A percentile compares a stretch with the other conserved stretches of the same genome.
These are phyloP conservation scores for Trichoderma gracile DNA, from an alignment of 2,329 filamentous ascomycete genomes.

Conservation along the genomic window DNA sequence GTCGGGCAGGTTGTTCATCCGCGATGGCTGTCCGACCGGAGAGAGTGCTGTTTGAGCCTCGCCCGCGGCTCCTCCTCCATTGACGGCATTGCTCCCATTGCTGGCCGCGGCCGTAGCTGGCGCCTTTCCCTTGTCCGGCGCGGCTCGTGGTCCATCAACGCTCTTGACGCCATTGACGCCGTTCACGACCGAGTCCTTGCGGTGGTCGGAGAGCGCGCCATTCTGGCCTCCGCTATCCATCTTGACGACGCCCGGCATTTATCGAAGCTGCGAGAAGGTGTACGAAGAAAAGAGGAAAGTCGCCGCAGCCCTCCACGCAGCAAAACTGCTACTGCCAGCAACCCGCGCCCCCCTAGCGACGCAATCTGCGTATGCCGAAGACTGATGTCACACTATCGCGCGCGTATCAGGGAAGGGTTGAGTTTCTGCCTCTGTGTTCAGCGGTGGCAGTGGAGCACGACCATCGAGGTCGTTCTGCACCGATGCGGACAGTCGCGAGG, in stretches of 20 bases:
- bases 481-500: conserved; percentile 27
- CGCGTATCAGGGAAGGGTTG: conserved; percentile 29
- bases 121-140: conserved; percentile 40
- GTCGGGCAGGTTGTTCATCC: conserved; percentile 60
- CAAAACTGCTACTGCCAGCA: conserved; percentile 17
- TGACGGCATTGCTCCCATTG: conserved; percentile 31
- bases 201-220: conserved; percentile 57
- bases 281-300: background rate
- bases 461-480: conserved; percentile 30
- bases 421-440: conserved; percentile 26
- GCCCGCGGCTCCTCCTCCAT: conserved; percentile 35
- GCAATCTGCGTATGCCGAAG: conserved; percentile 25
- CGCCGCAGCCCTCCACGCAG: conserved; percentile 26
- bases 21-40: conserved; percentile 33
- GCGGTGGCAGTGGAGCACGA: conserved; percentile 30
- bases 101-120: conserved; percentile 25
- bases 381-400: conserved; percentile 25
- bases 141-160: conserved; percentile 31
- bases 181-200: conserved; percentile 50
- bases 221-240: conserved; percentile 58
- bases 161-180: conserved; percentile 45
- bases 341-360: conserved; percentile 26
- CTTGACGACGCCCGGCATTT: conserved; percentile 55
- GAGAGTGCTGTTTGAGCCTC: conserved; percentile 28
- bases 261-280: conserved; percentile 24